phyloP scores from a whole-genome alignment of 164 flowering plant species.

The Tinospora cordifolia region DNA sequence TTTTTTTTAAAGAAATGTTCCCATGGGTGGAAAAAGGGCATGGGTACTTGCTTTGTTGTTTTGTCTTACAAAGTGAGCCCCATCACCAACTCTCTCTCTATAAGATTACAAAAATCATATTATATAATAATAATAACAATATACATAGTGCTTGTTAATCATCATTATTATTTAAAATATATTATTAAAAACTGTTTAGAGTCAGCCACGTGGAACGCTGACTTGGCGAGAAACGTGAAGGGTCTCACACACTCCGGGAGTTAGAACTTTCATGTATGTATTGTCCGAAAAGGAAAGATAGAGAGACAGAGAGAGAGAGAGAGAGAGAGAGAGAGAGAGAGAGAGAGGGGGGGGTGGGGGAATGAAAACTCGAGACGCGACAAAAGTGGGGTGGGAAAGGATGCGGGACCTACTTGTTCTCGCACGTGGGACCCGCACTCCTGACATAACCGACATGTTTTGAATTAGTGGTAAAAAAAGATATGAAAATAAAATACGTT shows the following conservation, averaged over 20 bases:
- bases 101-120: background rate
- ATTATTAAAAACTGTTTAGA: background rate
- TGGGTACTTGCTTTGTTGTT: constrained; percentile 1
- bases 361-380: background rate
- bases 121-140: background rate
- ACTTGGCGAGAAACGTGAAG: background rate
- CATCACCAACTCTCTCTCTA: background rate
- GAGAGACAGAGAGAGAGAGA: too few species aligned
- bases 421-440: background rate
- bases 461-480: background rate
- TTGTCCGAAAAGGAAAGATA: background rate
- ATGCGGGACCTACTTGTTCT: background rate
- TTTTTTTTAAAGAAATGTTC: background rate
- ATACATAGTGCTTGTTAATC: background rate
- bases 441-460: background rate
- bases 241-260: background rate
- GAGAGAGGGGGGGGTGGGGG: background rate
- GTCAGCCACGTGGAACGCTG: background rate
- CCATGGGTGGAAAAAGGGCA: background rate
- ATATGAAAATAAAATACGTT: too few species aligned
- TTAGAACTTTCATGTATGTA: background rate
- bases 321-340: too few species aligned
- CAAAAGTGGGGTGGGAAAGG: background rate
- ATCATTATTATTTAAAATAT: too few species aligned
- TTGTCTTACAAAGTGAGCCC: background rate